Base-by-base conservation (phyloP, 192 early-diverging fungal genomes). In the Coemansia sp. region DNA sequence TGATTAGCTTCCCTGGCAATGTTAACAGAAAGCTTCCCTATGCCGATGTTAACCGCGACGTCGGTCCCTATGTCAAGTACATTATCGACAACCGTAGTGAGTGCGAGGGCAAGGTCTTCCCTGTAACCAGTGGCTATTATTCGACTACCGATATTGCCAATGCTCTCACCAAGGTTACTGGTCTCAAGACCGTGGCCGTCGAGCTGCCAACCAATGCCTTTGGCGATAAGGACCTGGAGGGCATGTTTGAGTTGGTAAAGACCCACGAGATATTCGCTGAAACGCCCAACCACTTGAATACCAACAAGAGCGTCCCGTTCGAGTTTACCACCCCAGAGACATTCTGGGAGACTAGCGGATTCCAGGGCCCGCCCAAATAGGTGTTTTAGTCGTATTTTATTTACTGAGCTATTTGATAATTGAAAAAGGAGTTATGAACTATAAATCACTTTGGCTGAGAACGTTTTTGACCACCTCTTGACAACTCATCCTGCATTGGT, bases 171-270 rank as follows among this genome's bases (percentile, higher is more conserved):
- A 41, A 19, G 13, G 67, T 53, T 19, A 65, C 73, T 5, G 67
- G 67, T 1, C 59, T 74, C 36, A n/a, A n/a, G 29, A 51, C 73
- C 0, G 27, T 31, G 0, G 62, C 62, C 7, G 37, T 59, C 11
- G n/a, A 64, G 36, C 62, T 74, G 27, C 62, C 73, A 4, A 29
- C 64, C 21, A 42, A 59, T 17, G 42, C 53, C 21, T 37, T 65
- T 9, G 33, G 16, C 17, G 65, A 63, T 39, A 27, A 35, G 1
- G 40, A 65, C 11, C 42, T 61, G 8, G 16, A 44, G 27, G 62
- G 35, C 4, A 74, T 74, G 73, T 74, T 69, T 44, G 67, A 74
- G 48, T 59, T 74, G 37, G 36, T 68, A 31, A 56, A 60, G 17
- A 50, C 27, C 31, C 59, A 61, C 39, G 62, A 74, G 6, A 40